These are phyloP conservation scores for Beta lomatogona DNA, from an alignment of 179 eudicot genomes.

Conservation along the genomic window DNA sequence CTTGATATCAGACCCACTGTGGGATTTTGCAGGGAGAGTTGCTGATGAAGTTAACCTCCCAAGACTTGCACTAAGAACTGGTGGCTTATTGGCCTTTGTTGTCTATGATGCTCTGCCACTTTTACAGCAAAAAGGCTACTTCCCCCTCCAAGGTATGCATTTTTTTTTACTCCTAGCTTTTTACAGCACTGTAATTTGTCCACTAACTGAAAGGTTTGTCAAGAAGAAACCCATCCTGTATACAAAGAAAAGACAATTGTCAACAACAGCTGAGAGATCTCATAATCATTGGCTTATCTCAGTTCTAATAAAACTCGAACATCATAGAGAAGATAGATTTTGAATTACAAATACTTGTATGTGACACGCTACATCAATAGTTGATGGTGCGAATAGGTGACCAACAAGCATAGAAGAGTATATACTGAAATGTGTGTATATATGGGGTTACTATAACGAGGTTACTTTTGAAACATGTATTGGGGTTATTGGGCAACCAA, in stretches of 20 bases:
- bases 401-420: too few relatives aligned
- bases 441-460: too few relatives aligned
- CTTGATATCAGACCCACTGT: conserved; percentile 53
- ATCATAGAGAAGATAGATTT: too few relatives aligned
- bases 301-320: background rate
- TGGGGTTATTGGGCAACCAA: too few relatives aligned
- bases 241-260: background rate
- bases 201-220: background rate
- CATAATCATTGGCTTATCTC: background rate
- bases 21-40: conserved; percentile 43
- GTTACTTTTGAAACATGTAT: too few relatives aligned
- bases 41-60: conserved; percentile 54
- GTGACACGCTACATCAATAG: too few relatives aligned
- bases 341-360: too few relatives aligned
- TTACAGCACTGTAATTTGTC: background rate
- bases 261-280: background rate
- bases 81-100: conserved; percentile 44
- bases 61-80: conserved; percentile 56
- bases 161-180: background rate
- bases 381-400: too few relatives aligned
- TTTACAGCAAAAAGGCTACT: conserved; percentile 48
- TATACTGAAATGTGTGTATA: too few relatives aligned
- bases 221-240: background rate
- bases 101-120: conserved; percentile 38
- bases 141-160: conserved; percentile 44